These are phyloP conservation scores for Saccharum spontaneum DNA, from an alignment of 176 grass and related monocot genomes.

Conservation along the genomic window DNA sequence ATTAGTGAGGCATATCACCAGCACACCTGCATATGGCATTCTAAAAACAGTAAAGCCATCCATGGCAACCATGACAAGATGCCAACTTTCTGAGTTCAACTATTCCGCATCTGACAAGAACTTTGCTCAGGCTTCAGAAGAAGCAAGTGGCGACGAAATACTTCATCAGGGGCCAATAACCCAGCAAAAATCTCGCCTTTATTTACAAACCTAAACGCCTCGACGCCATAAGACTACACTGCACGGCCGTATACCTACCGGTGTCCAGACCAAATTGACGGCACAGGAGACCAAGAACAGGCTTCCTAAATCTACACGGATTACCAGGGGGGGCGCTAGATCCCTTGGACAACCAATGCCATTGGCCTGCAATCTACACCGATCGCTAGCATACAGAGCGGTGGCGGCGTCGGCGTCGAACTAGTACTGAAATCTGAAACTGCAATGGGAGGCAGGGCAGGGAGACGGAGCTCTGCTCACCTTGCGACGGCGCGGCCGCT, in stretches of 20 bases:
- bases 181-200: not conserved
- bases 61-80: not conserved
- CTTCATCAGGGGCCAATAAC: not conserved
- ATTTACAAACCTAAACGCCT: not conserved
- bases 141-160: not conserved
- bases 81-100: not conserved
- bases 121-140: not conserved
- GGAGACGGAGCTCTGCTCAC: not conserved
- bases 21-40: not conserved
- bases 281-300: not conserved
- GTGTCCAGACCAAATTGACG: not conserved
- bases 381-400: not conserved
- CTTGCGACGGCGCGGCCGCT: not conserved
- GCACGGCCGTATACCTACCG: too few relatives aligned
- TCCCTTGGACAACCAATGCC: not conserved
- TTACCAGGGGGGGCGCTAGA: not conserved
- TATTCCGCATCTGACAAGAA: not conserved
- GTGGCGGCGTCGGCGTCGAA: not conserved
- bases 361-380: too few relatives aligned
- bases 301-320: not conserved
- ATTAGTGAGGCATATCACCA: not conserved
- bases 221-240: not conserved
- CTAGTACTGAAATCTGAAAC: not conserved
- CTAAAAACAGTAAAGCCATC: not conserved
- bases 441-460: not conserved